Percentiles rank a stretch among this genome's conserved stretches.
These are phyloP conservation scores for Apiosordaria backusii DNA, from an alignment of 495 filamentous ascomycete genomes.

Conservation along the genomic window DNA sequence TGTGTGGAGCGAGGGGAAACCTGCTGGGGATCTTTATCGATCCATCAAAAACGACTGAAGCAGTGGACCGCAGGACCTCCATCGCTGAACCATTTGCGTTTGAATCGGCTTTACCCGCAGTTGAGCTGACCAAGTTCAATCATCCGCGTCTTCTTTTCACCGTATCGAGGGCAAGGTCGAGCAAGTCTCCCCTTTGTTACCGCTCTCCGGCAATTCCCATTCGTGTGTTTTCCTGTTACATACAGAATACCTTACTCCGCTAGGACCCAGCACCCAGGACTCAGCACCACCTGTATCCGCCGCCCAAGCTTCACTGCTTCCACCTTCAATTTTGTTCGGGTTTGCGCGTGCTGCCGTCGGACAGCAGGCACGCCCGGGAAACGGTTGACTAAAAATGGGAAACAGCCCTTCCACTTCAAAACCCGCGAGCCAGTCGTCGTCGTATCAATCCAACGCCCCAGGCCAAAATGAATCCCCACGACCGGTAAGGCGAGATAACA, in stretches of 20 bases:
- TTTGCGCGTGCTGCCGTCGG: conserved; percentile 9
- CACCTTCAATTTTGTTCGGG: neutral
- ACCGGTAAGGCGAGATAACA: conserved; percentile 31
- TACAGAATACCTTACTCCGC: neutral
- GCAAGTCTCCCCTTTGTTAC: neutral
- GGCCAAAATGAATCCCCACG: conserved; percentile 26
- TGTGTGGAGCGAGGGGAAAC: neutral
- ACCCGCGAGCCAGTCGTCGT: conserved; percentile 23
- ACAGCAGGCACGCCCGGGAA: conserved; percentile 14
- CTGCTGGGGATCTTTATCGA: neutral
- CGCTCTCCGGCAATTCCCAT: neutral
- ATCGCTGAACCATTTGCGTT: neutral
- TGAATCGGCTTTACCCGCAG: neutral
- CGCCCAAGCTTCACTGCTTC: neutral
- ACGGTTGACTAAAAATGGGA: conserved; percentile 29
- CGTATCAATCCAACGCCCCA: conserved; percentile 20
- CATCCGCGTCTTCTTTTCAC: neutral
- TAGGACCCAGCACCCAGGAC: neutral
- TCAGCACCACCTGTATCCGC: neutral
- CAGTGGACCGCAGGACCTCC: conserved; percentile 1
- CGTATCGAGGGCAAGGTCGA: neutral
- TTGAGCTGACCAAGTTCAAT: neutral
- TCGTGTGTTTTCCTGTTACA: neutral
- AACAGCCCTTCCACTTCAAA: conserved; percentile 37
- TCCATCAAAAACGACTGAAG: conserved; percentile 1